Percentiles rank a stretch among this genome's conserved stretches.
phyloP scores from a whole-genome alignment of 2,329 filamentous ascomycete species.

The Cladorrhinum sp. region DNA sequence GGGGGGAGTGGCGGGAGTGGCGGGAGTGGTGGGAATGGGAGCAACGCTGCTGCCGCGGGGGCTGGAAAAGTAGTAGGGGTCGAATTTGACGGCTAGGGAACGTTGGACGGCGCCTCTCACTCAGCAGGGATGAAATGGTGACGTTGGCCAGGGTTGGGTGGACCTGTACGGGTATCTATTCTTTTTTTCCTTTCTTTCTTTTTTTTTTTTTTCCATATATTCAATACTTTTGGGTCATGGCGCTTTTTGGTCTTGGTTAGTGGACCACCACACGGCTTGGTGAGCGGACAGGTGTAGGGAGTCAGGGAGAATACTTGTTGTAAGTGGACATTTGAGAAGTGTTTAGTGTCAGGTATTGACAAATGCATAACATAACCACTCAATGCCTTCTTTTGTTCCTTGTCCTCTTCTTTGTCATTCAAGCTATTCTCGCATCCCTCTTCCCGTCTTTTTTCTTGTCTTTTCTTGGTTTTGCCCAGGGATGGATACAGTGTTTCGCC shows the following conservation, averaged over 20 bases:
- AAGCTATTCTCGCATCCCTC: not conserved
- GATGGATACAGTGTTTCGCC: not conserved
- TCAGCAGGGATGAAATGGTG: not conserved
- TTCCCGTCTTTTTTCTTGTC: not conserved
- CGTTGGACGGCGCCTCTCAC: constrained; percentile 18
- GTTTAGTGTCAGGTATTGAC: not conserved
- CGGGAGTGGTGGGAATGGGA: constrained; percentile 14
- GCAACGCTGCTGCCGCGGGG: constrained; percentile 14
- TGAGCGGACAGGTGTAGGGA: not conserved
- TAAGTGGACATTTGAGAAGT: not conserved
- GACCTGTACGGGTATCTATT: not conserved
- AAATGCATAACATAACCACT: constrained; percentile 1
- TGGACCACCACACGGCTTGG: not conserved
- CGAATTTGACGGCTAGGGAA: constrained; percentile 30
- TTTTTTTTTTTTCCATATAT: too few species aligned
- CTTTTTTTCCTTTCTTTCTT: not conserved
- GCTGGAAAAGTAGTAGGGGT: constrained; percentile 26
- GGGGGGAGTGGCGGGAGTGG: constrained; percentile 28
- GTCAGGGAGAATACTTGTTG: not conserved
- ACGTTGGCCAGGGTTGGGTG: not conserved
- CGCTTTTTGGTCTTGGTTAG: not conserved
- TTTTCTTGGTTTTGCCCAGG: not conserved
- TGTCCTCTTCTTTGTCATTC: not conserved
- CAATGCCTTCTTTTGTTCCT: not conserved
- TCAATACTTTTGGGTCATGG: not conserved